Percentiles rank a stretch among this genome's conserved stretches.
Conservation (phyloP, 2,329 filamentous ascomycete species). For the Monosporascus ibericus region DNA sequence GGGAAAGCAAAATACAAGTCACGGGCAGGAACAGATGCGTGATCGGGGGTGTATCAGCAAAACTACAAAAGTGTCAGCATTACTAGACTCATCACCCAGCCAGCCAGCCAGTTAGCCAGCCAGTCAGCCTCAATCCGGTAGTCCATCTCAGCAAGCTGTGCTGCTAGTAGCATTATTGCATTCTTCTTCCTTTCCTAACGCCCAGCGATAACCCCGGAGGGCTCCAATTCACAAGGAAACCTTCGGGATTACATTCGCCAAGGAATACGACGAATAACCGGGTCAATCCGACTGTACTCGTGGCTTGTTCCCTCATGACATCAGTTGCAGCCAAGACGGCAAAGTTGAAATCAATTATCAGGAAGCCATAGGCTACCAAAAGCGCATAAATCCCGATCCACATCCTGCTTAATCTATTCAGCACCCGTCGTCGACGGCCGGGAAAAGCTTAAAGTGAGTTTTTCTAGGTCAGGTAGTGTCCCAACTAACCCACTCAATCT, state of each 20-base stretch:
- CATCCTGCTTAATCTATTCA: not conserved
- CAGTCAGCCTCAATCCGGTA: too few relatives aligned
- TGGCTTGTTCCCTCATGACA: not conserved
- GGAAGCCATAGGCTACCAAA: not conserved
- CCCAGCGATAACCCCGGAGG: too few relatives aligned
- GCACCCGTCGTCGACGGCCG: too few relatives aligned
- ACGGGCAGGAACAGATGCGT: not conserved
- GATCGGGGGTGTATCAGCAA: not conserved
- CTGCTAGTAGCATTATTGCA: too few relatives aligned
- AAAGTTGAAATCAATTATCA: not conserved
- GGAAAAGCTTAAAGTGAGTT: not conserved
- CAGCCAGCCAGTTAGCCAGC: not conserved
- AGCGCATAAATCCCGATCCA: not conserved
- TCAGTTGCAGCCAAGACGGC: not conserved
- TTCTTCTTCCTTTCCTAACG: too few relatives aligned
- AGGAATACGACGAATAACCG: too few relatives aligned
- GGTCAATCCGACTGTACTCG: too few relatives aligned
- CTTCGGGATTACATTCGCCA: too few relatives aligned
- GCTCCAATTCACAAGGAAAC: too few relatives aligned
- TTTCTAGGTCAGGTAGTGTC: not conserved
- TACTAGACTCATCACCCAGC: not conserved
- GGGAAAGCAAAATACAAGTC: not conserved
- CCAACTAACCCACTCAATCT: not conserved
- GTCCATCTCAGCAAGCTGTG: too few relatives aligned
- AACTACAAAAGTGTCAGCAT: not conserved